These are phyloP conservation scores for Fabrea salina DNA, from an alignment of 169 alveolate species.

Conservation along the genomic window DNA sequence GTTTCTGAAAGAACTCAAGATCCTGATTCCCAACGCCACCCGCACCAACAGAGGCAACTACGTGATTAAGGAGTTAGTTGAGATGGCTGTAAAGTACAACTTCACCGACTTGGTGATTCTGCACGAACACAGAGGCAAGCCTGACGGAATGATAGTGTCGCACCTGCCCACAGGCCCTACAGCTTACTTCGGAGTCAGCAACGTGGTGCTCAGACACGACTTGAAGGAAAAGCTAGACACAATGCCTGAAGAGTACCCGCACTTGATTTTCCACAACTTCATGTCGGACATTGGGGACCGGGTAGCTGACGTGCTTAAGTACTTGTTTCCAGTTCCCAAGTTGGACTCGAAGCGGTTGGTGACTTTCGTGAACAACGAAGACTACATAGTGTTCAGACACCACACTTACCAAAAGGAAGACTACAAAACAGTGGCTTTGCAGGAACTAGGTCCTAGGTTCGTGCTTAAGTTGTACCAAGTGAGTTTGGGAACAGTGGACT, in stretches of 20 bases:
- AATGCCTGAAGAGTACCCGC: slow-evolving; percentile 95
- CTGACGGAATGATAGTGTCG: slow-evolving; percentile 97
- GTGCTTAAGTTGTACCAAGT: slow-evolving; percentile 92
- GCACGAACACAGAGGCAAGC: slow-evolving; percentile 96
- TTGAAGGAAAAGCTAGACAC: slow-evolving; percentile 93
- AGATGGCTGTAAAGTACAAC: slow-evolving; percentile 90
- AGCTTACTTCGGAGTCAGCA: slow-evolving; percentile 93
- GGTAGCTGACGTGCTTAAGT: slow-evolving; percentile 88
- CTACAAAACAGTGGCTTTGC: slow-evolving; percentile 82
- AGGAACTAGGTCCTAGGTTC: slow-evolving; percentile 96
- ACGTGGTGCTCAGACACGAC: slow-evolving; percentile 97
- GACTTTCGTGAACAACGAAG: slow-evolving; percentile 90
- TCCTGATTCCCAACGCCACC: slow-evolving; percentile 93
- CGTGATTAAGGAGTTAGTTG: slow-evolving; percentile 92
- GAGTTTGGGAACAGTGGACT: slow-evolving; percentile 96
- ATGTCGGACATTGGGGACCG: slow-evolving; percentile 88
- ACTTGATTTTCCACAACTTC: slow-evolving; percentile 95
- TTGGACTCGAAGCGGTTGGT: slow-evolving; percentile 86
- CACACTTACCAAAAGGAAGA: slow-evolving; percentile 77
- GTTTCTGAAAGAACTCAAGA: slow-evolving; percentile 94
- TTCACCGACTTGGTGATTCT: slow-evolving; percentile 92
- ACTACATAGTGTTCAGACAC: slow-evolving; percentile 91
- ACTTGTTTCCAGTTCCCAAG: slow-evolving; percentile 92
- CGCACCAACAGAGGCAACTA: slow-evolving; percentile 97
- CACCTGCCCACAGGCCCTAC: slow-evolving; percentile 99